Evolutionary conservation across 192 early-diverging fungal genomes (phyloP).

Genomic region (Coemansia javaensis): DNA sequence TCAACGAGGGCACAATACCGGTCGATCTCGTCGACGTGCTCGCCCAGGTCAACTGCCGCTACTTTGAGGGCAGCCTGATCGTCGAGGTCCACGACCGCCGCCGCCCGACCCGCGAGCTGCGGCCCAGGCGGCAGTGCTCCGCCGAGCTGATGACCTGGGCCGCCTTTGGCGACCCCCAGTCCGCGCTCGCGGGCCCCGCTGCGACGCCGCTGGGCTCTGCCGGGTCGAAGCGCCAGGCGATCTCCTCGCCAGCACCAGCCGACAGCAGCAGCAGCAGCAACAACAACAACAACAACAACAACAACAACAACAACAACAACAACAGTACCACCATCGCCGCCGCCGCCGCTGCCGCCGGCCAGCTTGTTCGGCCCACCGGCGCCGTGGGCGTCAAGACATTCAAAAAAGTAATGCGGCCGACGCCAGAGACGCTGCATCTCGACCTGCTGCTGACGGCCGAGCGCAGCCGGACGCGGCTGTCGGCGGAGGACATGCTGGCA

Average conservation of each 20-base stretch:
- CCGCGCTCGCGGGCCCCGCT: too few relatives aligned
- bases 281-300: too few relatives aligned
- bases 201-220: too few relatives aligned
- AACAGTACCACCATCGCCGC: too few relatives aligned
- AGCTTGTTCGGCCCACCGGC: neutral
- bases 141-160: constrained; percentile 35
- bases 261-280: too few relatives aligned
- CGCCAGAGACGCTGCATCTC: constrained; percentile 36
- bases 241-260: too few relatives aligned
- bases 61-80: constrained; percentile 59
- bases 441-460: constrained; percentile 41
- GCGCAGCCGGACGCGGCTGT: constrained; percentile 40
- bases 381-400: constrained; percentile 4
- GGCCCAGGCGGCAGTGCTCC: constrained; percentile 16
- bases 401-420: constrained; percentile 48
- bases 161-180: constrained; percentile 2
- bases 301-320: too few relatives aligned
- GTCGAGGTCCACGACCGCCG: constrained; percentile 69
- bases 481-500: constrained; percentile 54
- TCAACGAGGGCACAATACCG: constrained; percentile 55
- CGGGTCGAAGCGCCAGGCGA: neutral
- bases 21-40: constrained; percentile 66
- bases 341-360: too few relatives aligned
- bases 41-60: constrained; percentile 51
- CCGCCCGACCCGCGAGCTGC: constrained; percentile 29